phyloP scores from a whole-genome alignment of 208 protist species.

The Trypanosoma cruzi region DNA sequence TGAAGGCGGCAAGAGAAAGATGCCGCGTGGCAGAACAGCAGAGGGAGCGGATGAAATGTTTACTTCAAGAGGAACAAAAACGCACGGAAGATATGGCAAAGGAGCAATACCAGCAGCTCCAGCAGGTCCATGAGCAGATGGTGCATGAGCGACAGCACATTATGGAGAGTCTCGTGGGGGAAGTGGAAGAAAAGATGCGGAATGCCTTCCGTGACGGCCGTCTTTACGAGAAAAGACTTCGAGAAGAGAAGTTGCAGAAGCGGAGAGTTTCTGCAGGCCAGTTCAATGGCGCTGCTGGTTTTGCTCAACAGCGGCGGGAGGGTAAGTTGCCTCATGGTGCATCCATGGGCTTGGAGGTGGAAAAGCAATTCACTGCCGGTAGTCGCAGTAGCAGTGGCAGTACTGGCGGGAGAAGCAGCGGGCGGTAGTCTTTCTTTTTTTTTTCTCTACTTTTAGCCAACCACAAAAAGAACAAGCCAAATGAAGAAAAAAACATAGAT shows the following conservation, averaged over 20 bases:
- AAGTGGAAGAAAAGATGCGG: slow-evolving; percentile 75
- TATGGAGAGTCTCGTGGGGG: slow-evolving; percentile 56
- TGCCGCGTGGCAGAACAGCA: slow-evolving; percentile 48
- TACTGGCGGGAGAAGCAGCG: neutral
- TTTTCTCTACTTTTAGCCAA: neutral
- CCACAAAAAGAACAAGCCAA: neutral
- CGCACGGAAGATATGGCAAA: slow-evolving; percentile 60
- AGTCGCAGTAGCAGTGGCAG: neutral
- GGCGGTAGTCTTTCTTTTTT: neutral
- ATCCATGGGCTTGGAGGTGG: neutral
- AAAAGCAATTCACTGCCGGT: neutral
- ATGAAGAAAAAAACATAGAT: neutral
- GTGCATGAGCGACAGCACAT: slow-evolving; percentile 68
- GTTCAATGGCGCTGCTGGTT: neutral
- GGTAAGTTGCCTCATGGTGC: neutral
- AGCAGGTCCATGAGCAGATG: slow-evolving; percentile 74
- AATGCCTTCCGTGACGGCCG: slow-evolving; percentile 75
- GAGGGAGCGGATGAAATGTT: slow-evolving; percentile 42
- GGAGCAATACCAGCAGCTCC: slow-evolving; percentile 67
- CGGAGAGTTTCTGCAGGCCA: neutral
- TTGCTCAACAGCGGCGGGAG: neutral
- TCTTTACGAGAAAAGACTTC: slow-evolving; percentile 37
- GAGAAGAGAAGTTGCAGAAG: slow-evolving; percentile 31
- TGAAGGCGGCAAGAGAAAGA: slow-evolving; percentile 49
- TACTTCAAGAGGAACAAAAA: slow-evolving; percentile 66